Conservation (phyloP, 2,329 filamentous ascomycete species). For the Diaporthe citrichinensis region DNA sequence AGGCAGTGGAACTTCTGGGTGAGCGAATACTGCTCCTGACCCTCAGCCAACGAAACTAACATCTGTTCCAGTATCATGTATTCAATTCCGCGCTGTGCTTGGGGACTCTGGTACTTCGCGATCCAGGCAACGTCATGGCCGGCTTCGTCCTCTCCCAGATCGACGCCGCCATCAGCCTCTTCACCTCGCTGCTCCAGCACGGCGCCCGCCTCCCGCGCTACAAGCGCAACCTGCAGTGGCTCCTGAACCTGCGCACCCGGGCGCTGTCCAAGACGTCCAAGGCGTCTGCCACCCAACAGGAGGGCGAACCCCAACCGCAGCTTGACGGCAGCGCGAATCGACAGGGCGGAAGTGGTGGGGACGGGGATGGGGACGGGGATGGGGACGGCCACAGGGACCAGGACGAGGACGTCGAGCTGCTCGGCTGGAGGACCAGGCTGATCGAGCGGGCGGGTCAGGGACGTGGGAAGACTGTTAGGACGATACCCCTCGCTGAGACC, state of each 20-base stretch:
- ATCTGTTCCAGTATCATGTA: conserved; percentile 16
- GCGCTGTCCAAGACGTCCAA: conserved; percentile 20
- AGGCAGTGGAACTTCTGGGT: conserved; percentile 35
- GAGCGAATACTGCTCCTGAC: not conserved
- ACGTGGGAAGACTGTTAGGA: conserved; percentile 20
- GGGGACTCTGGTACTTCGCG: conserved; percentile 12
- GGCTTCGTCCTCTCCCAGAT: conserved; percentile 27
- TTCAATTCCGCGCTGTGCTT: conserved; percentile 28
- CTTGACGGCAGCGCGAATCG: not conserved
- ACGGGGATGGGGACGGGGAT: not conserved
- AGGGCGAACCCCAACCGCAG: not conserved
- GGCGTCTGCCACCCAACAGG: not conserved
- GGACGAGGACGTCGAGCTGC: conserved; percentile 24
- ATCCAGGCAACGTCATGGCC: conserved; percentile 31
- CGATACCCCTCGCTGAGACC: conserved; percentile 13
- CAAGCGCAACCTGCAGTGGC: conserved; percentile 34
- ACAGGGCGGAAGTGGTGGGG: no score
- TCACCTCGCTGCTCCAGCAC: conserved; percentile 28
- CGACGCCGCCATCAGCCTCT: conserved; percentile 31
- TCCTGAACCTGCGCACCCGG: conserved; percentile 12
- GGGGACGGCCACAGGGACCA: conserved; percentile 7
- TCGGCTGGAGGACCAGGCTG: conserved; percentile 34
- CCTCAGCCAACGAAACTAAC: not conserved
- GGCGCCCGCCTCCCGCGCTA: conserved; percentile 27
- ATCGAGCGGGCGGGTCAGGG: conserved; percentile 32